A percentile compares a stretch with the other conserved stretches of the same genome.
These are phyloP conservation scores for Cladosporium austrohemisphaericum DNA, from an alignment of 2,329 filamentous ascomycete genomes.

Conservation along the genomic window DNA sequence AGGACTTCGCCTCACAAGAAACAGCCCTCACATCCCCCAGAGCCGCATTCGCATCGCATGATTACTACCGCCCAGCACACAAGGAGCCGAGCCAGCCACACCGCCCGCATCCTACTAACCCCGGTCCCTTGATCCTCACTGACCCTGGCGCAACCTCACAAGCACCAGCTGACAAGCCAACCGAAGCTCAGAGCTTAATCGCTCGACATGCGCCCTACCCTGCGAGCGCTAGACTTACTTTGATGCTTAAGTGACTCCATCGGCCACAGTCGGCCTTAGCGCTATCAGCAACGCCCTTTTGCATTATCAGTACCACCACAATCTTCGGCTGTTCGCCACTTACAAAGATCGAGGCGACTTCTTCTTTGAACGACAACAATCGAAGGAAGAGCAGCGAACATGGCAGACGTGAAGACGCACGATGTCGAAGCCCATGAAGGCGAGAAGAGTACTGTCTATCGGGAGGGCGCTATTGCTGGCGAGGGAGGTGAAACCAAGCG, in stretches of 20 bases:
- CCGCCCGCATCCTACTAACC: too few relatives aligned
- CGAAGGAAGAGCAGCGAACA: neutral
- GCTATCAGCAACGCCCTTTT: too few relatives aligned
- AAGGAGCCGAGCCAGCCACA: too few relatives aligned
- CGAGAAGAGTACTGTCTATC: neutral
- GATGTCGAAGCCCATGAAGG: neutral
- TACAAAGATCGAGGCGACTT: neutral
- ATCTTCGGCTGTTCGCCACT: neutral
- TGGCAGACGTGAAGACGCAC: neutral
- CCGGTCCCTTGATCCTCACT: too few relatives aligned
- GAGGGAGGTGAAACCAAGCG: constrained; percentile 10
- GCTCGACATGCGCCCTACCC: neutral
- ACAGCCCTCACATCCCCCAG: too few relatives aligned
- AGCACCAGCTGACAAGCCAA: neutral
- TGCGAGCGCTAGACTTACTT: neutral
- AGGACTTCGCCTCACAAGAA: too few relatives aligned
- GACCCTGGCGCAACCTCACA: neutral
- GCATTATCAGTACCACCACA: too few relatives aligned
- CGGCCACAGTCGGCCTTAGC: neutral
- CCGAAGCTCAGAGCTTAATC: neutral
- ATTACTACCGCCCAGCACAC: too few relatives aligned
- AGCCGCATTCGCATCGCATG: too few relatives aligned
- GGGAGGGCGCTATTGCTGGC: constrained; percentile 5
- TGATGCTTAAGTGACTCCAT: neutral
- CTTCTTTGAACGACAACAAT: neutral